Base-by-base conservation (phyloP, 225 moss, liverwort and hornwort genomes). In the Thuidium tamariscinum region DNA sequence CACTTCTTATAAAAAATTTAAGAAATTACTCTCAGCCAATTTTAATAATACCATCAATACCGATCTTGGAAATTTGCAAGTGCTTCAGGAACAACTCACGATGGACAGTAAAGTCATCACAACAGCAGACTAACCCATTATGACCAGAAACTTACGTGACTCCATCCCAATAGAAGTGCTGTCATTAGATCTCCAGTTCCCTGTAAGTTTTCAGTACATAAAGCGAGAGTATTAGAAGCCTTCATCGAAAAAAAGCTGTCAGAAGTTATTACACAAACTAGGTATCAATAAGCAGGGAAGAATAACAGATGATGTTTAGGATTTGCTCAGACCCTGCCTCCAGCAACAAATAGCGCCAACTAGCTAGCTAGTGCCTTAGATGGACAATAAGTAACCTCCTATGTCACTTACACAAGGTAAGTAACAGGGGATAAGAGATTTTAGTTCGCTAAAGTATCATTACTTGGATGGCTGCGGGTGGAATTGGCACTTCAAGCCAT, bases 151-250 rank as follows among this genome's bases (percentile, higher is more conserved):
- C 98, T 95, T 91, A 98, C 98, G 85, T 97, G 82, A 84, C 94
- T 97, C 97, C 97, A 98, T 71, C 98, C 97, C 91, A 98, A 79
- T 41, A 98, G 91, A 88, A 98, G 95, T 76, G 98, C 95, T 42
- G 95, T 90, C 95, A 95, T 94, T 71, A 98, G 82, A 91, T 98
- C 98, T 92, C 98, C 98, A 85, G 96, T 97, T 36, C 98, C 98
- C 98, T 98, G 91, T 39, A 26, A 26, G 29, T 25, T 75, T 64
- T 39, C 52, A 82, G 42, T 46, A 23, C 57, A 74, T 34, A 29
- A 21, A 83, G 34, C 21, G 61, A 83, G 61, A 86, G 83, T 48
- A 70, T 90, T 79, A 77, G 65, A 21, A 86, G 71, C 44, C 66
- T 86, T 30, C 30, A 48, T 62, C 69, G 39, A 22, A 62, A 62